These are phyloP conservation scores for Stagonosporopsis vannaccii DNA, from an alignment of 2,329 filamentous ascomycete genomes.

Conservation along the genomic window DNA sequence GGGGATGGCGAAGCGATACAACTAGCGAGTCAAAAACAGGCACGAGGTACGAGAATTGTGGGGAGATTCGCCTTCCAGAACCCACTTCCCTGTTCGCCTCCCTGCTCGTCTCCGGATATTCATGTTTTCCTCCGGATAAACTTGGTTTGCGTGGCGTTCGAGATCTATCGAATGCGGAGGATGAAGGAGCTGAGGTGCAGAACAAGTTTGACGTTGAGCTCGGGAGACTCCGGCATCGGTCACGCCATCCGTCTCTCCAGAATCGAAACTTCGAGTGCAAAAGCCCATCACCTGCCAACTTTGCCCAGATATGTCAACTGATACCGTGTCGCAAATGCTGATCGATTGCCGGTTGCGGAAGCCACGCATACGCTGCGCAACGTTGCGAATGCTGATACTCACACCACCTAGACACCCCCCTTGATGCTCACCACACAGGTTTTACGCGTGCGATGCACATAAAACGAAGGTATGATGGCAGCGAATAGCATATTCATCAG, in stretches of 20 bases:
- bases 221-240: constrained; percentile 19
- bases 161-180: constrained; percentile 19
- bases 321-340: constrained; percentile 3
- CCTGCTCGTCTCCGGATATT: constrained; percentile 16
- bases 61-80: constrained; percentile 23
- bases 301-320: constrained; percentile 11
- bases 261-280: constrained; percentile 7
- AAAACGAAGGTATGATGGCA: background rate
- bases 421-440: background rate
- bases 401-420: constrained; percentile 6
- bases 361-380: background rate
- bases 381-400: constrained; percentile 11
- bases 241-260: constrained; percentile 14
- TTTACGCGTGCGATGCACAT: background rate
- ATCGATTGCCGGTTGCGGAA: constrained; percentile 7
- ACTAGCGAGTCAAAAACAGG: constrained; percentile 23
- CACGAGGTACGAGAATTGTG: constrained; percentile 22
- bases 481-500: background rate
- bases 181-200: constrained; percentile 10
- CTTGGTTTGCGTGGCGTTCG: constrained; percentile 17
- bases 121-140: constrained; percentile 19
- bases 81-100: constrained; percentile 21
- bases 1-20: constrained; percentile 17
- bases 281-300: constrained; percentile 15
- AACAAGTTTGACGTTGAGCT: constrained; percentile 22